Base-by-base conservation (phyloP, 495 filamentous ascomycete species). In the Trichoderma gamsii region DNA sequence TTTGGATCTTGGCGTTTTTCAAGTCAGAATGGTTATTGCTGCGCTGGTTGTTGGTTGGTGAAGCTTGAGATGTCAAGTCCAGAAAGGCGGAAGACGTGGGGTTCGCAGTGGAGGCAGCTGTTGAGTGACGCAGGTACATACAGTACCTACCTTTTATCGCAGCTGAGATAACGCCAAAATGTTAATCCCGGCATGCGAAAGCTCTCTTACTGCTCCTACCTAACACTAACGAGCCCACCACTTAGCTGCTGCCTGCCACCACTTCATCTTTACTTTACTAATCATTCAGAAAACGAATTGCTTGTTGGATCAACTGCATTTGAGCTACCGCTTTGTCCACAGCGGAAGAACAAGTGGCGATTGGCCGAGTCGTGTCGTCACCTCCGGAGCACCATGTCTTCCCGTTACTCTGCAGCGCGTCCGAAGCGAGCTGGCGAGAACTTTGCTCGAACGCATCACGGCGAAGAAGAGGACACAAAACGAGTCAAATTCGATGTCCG, bases 401-500 rank as follows among this genome's bases (percentile, higher is more conserved):
- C 85, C 59, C 81, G 84, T 67, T 84, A 79, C 70, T 82, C 83
- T 61, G 88, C 86, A 49, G 87, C 85, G 41, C 91, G 92, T 23
- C 92, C 94, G 2, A 97, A 93, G 78, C 87, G 91, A 69, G 88
- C 86, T 5, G 90, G 87, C 66, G 93, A 96, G 76, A 86, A 88
- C 72, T 95, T 90, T 72, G 82, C 89, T 59, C 87, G 91, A 69
- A 83, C 84, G 23, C 88, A 92, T 73, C 87, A 91, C 69, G 79
- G 79, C 29, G 83, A 87, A 67, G 81, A 82, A 46, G 77, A 79
- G 16, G 82, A 84, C 69, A 78, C 84, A 65, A 97, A 97, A 74
- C 96, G 93, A 76, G 90, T 92, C 35, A 92, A 91, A 75, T 99
- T 99, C 80, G 96, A 98, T 77, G 80, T 93, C 29, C 91, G 96